Percentiles rank a stretch among this genome's conserved stretches.
Conservation (phyloP, 169 alveolate genomes). For the Plasmodium gonderi region DNA sequence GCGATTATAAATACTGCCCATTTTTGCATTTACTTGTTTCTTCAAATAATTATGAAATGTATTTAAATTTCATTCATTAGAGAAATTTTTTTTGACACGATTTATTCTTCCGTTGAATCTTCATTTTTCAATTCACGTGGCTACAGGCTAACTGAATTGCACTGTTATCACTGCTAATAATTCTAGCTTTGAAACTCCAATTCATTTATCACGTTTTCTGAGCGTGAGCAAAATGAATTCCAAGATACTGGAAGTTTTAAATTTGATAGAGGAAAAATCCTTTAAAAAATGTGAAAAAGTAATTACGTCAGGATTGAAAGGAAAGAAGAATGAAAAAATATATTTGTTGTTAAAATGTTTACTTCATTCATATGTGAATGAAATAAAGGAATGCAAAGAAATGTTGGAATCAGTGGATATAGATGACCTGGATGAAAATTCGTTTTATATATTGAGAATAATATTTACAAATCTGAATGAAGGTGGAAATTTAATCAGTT, state of each 20-base stretch:
- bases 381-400: slow-evolving; percentile 46
- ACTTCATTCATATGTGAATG: slow-evolving; percentile 42
- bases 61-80: background rate
- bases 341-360: slow-evolving; percentile 40
- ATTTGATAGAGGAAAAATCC: slow-evolving; percentile 53
- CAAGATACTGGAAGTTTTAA: slow-evolving; percentile 32
- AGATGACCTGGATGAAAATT: slow-evolving; percentile 29
- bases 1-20: background rate
- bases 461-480: slow-evolving; percentile 40
- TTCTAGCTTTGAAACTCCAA: no score
- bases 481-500: slow-evolving; percentile 17
- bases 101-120: no score
- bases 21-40: background rate
- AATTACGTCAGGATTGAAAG: slow-evolving; percentile 21
- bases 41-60: background rate
- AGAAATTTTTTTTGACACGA: background rate
- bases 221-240: slow-evolving; percentile 31
- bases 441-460: slow-evolving; percentile 32
- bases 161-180: no score
- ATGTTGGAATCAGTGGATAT: background rate
- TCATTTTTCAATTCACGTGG: no score
- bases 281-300: slow-evolving; percentile 50
- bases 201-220: background rate
- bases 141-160: no score
- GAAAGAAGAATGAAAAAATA: slow-evolving; percentile 49